Evolutionary conservation across 2,329 filamentous ascomycete species (phyloP), one percentile per base, ranked within the genome.

Genomic region (Colletotrichum tropicale): DNA sequence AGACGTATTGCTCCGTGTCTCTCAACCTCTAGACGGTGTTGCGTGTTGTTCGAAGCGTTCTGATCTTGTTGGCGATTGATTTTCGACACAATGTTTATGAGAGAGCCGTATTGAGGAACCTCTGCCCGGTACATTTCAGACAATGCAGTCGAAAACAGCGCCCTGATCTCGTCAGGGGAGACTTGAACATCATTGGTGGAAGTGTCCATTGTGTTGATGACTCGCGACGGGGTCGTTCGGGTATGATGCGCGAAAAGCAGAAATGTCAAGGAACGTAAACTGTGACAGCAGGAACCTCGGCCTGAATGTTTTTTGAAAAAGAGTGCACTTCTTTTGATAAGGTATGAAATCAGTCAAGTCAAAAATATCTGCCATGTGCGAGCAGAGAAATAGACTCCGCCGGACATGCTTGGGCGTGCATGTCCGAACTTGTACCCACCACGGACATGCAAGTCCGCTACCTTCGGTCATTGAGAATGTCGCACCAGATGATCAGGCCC

Each of bases 1-100:
- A 89, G 83, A 0, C 88, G 83, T 43, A 90, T 88, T 4, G 88
- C 88, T 1, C 88, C 88, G 62, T 89, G 88, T 24, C 84, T 73
- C 61, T 83, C 81, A 0, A 82, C 64, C 26, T 79, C 77, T 9
- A 79, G 69, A 9, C 79, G 52, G 13, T 56, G 21, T 26, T 56
- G 21, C 7, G 21, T 9, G 4, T 26, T 8, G 3, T 26, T 24
- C 13, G 52, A 28, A 56, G 21, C 52, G 4, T 15, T 5, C 38
- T 56, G 52, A 4, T 56, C 15, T 15, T 26, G 24, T 10, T 16
- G 30, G 3, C 61, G 21, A 64, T 79, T 79, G 38, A 80, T 70
- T 48, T 70, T 24, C n/a, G 66, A 66, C 26, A 80, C 79, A 18
- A 80, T 79, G 30, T 70, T 61, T 10, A 80, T 65, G 2, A 80